Conservation (phyloP, 169 alveolate genomes). For the Plasmodium relictum region DNA sequence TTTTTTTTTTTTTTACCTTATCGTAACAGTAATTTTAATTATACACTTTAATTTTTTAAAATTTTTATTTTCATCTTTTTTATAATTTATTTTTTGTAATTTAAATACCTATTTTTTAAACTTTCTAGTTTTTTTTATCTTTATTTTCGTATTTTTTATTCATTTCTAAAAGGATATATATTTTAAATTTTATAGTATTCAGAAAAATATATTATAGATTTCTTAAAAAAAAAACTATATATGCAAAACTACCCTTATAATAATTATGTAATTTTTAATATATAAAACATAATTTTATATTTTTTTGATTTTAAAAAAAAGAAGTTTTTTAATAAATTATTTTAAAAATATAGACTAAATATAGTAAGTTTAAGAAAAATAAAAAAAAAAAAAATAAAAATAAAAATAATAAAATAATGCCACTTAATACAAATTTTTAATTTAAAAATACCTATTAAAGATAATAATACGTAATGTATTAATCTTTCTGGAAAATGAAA, state of each 20-base stretch:
- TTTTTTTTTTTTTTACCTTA: background rate
- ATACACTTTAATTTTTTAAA: background rate
- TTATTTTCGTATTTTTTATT: slow-evolving; percentile 11
- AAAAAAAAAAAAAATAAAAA: background rate
- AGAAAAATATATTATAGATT: too few species aligned
- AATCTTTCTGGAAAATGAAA: background rate
- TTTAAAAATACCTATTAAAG: background rate
- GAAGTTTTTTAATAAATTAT: background rate
- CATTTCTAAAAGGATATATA: slow-evolving; percentile 16
- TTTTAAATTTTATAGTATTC: too few species aligned
- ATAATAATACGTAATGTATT: background rate
- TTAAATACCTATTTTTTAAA: slow-evolving; percentile 7
- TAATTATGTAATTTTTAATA: too few species aligned
- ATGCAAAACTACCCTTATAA: too few species aligned
- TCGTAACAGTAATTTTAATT: background rate
- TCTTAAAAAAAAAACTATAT: background rate
- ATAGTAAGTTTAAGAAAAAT: too few species aligned
- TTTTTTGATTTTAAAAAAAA: background rate
- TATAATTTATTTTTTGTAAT: background rate
- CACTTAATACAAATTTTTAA: slow-evolving; percentile 1
- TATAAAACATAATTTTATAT: too few species aligned
- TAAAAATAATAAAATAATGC: background rate
- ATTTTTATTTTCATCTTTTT: background rate
- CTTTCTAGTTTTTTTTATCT: slow-evolving; percentile 17
- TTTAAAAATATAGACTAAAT: background rate